Conservation (phyloP, 2,329 filamentous ascomycete species). For the Nigrospora osmanthi region DNA sequence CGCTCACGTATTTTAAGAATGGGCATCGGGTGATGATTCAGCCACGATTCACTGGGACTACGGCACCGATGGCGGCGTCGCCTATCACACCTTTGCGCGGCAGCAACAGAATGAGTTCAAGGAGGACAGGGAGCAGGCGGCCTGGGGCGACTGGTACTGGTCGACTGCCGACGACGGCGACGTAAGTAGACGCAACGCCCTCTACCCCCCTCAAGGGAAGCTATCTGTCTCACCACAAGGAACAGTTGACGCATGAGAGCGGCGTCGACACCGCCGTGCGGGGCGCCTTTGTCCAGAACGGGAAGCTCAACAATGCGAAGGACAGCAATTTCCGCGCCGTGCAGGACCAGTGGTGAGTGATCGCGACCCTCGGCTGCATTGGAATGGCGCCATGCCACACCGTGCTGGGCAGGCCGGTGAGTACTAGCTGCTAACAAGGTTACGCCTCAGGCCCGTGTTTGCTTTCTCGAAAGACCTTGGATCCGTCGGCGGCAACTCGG, state of each 20-base stretch:
- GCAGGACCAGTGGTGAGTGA: constrained; percentile 45
- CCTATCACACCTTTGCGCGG: constrained; percentile 57
- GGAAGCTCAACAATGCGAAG: constrained; percentile 53
- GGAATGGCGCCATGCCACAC: background rate
- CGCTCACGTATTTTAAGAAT: constrained; percentile 43
- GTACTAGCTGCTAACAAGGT: no score
- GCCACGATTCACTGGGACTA: constrained; percentile 56
- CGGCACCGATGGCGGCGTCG: constrained; percentile 38
- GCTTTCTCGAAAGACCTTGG: constrained; percentile 61
- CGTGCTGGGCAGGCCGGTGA: no score
- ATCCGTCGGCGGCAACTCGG: constrained; percentile 24
- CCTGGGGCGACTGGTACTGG: constrained; percentile 73
- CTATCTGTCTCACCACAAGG: background rate
- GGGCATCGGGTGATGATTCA: constrained; percentile 55
- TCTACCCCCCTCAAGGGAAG: background rate
- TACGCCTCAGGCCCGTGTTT: constrained; percentile 59
- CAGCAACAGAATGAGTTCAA: constrained; percentile 56
- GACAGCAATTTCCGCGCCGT: constrained; percentile 61
- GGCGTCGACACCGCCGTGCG: constrained; percentile 61
- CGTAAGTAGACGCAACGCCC: constrained; percentile 20
- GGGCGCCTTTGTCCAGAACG: constrained; percentile 54
- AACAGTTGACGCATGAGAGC: constrained; percentile 59
- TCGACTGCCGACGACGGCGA: constrained; percentile 50
- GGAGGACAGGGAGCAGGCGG: constrained; percentile 62
- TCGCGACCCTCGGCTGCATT: background rate